Evolutionary conservation across 768 basidiomycete species (phyloP).

Genomic region (Cystofilobasidium bisporidii): DNA sequence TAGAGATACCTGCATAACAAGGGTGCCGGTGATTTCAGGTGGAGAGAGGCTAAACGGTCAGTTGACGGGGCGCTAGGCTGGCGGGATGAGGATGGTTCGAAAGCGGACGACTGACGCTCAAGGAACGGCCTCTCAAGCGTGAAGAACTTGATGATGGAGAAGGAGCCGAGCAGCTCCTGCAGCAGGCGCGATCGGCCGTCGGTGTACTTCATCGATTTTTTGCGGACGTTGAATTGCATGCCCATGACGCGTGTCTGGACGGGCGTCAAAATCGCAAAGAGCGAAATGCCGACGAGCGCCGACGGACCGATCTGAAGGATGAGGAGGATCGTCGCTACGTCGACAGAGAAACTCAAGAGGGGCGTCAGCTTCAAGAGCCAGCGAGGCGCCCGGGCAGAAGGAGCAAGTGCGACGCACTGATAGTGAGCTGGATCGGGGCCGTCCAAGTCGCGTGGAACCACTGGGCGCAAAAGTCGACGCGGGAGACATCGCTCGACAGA

Average conservation of each 20-base stretch:
- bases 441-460: conserved; percentile 39
- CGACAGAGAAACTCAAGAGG: neutral
- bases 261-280: conserved; percentile 56
- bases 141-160: conserved; percentile 61
- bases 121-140: conserved; percentile 62
- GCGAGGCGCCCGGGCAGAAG: neutral
- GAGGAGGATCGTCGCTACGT: conserved; percentile 4
- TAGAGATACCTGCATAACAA: conserved; percentile 51
- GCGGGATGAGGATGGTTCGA: no score
- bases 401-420: conserved; percentile 1
- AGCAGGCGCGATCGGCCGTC: conserved; percentile 56
- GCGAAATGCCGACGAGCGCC: conserved; percentile 58
- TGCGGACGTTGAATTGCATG: conserved; percentile 49
- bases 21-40: no score
- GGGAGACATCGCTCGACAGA: conserved; percentile 51
- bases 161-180: conserved; percentile 53
- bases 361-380: neutral
- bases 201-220: conserved; percentile 51
- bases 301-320: conserved; percentile 54
- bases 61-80: no score
- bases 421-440: conserved; percentile 16
- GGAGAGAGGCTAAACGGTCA: conserved; percentile 13
- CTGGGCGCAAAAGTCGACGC: conserved; percentile 48
- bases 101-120: no score
- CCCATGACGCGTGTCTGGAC: conserved; percentile 58